These are phyloP conservation scores for Coemansia sp. DNA, from an alignment of 192 early-diverging fungal genomes.

Conservation along the genomic window DNA sequence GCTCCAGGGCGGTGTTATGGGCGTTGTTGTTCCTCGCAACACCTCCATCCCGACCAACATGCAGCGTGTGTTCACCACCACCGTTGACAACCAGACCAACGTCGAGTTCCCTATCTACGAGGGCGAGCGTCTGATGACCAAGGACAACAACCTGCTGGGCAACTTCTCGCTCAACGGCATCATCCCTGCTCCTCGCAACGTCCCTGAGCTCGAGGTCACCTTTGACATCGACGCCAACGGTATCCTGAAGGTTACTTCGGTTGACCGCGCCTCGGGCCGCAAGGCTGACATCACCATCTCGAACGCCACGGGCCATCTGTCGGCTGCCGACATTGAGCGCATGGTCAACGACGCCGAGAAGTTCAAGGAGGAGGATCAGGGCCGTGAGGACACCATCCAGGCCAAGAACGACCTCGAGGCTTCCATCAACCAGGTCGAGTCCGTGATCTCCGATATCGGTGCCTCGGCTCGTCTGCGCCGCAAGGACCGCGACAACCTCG, in stretches of 20 bases:
- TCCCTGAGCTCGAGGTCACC: conserved; percentile 76
- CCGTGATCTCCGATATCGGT: conserved; percentile 67
- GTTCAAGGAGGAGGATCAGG: conserved; percentile 77
- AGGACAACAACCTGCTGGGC: conserved; percentile 89
- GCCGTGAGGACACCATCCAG: conserved; percentile 71
- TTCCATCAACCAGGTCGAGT: conserved; percentile 73
- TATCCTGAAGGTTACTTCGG: conserved; percentile 86
- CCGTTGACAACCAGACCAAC: conserved; percentile 79
- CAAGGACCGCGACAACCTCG: conserved; percentile 69
- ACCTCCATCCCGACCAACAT: conserved; percentile 79
- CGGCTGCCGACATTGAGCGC: conserved; percentile 87
- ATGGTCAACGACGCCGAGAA: conserved; percentile 91
- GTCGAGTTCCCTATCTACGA: conserved; percentile 85
- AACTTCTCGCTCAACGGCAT: conserved; percentile 81
- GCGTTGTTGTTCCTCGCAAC: conserved; percentile 81
- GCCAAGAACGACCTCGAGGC: conserved; percentile 81
- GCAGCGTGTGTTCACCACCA: conserved; percentile 80
- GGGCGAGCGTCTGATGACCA: conserved; percentile 84
- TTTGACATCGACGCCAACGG: conserved; percentile 86
- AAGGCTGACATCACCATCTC: conserved; percentile 93
- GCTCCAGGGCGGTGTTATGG: conserved; percentile 83
- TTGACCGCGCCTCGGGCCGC: conserved; percentile 88
- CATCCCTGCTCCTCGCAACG: conserved; percentile 74
- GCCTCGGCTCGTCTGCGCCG: conserved; percentile 70
- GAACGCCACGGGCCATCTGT: conserved; percentile 89